Evolutionary conservation across 1,284 basidiomycete species (phyloP).

Genomic region (Anthracocystis walkeri): DNA sequence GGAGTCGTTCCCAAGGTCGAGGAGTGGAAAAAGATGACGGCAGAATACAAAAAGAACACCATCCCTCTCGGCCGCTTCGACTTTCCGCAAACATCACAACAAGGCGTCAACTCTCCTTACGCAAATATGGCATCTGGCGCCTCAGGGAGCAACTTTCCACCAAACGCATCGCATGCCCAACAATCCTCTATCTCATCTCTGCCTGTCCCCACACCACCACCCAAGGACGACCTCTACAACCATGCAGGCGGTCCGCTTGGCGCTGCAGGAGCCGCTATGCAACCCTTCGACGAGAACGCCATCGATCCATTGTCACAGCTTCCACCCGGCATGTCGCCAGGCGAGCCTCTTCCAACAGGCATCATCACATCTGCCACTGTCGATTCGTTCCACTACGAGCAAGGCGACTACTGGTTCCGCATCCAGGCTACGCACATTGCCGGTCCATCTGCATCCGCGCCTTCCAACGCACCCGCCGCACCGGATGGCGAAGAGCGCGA

Average conservation of each 20-base stretch:
- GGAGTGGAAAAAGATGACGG: constrained; percentile 96
- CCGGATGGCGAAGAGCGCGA: constrained; percentile 73
- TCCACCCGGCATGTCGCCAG: constrained; percentile 59
- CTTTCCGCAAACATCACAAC: constrained; percentile 41
- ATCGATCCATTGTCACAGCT: constrained; percentile 52
- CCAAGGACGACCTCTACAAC: constrained; percentile 49
- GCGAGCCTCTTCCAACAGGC: constrained; percentile 72
- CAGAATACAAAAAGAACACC: constrained; percentile 93
- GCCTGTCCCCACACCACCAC: constrained; percentile 41
- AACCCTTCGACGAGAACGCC: constrained; percentile 23
- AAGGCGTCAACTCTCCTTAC: constrained; percentile 43
- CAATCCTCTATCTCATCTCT: constrained; percentile 34
- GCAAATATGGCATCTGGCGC: constrained; percentile 42
- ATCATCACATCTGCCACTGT: constrained; percentile 89
- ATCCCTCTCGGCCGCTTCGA: constrained; percentile 82
- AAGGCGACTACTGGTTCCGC: constrained; percentile 97
- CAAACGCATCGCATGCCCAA: constrained; percentile 16
- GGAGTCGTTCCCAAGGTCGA: constrained; percentile 92
- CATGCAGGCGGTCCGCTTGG: constrained; percentile 26
- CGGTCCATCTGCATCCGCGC: constrained; percentile 39
- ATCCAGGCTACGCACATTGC: constrained; percentile 81
- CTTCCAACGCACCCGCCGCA: constrained; percentile 46
- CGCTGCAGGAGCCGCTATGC: constrained; percentile 18
- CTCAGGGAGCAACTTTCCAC: constrained; percentile 24
- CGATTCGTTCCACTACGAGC: constrained; percentile 95